A percentile compares a stretch with the other conserved stretches of the same genome.
phyloP scores from a whole-genome alignment of 108 stramenopile species.

The Nitzschia sp. region DNA sequence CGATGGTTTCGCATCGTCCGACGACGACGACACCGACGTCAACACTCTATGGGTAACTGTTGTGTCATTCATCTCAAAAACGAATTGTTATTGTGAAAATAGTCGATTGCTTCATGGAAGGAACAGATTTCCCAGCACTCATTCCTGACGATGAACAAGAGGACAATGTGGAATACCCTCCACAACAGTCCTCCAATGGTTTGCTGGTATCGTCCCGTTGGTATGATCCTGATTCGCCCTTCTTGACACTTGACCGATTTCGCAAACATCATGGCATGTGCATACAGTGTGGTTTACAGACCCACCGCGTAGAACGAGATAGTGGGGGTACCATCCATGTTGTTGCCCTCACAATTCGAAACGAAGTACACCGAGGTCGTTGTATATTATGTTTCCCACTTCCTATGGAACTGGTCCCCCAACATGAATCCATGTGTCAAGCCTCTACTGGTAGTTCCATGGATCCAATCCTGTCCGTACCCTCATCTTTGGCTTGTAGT shows the following conservation, averaged over 20 bases:
- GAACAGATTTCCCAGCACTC: background rate
- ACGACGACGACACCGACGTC: too few relatives aligned
- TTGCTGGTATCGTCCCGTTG: background rate
- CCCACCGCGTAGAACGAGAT: conserved; percentile 1
- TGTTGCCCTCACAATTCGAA: conserved; percentile 44
- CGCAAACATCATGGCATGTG: background rate
- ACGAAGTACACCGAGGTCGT: conserved; percentile 58
- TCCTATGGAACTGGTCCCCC: conserved; percentile 1
- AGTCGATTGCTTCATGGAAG: too few relatives aligned
- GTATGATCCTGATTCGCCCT: background rate
- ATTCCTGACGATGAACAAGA: background rate
- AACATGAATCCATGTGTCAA: too few relatives aligned
- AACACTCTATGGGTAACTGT: too few relatives aligned
- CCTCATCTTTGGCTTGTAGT: too few relatives aligned
- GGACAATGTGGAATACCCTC: background rate
- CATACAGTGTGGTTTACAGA: conserved; percentile 1
- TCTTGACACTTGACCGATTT: background rate
- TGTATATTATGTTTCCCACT: conserved; percentile 59
- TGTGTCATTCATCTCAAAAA: too few relatives aligned
- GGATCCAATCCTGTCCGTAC: too few relatives aligned
- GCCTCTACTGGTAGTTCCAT: too few relatives aligned
- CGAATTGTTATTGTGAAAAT: too few relatives aligned
- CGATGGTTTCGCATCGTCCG: too few relatives aligned
- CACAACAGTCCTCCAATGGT: background rate
- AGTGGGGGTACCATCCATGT: background rate